These are phyloP conservation scores for Bipolaris oryzae DNA, from an alignment of 2,329 filamentous ascomycete species.

Conservation along the genomic window DNA sequence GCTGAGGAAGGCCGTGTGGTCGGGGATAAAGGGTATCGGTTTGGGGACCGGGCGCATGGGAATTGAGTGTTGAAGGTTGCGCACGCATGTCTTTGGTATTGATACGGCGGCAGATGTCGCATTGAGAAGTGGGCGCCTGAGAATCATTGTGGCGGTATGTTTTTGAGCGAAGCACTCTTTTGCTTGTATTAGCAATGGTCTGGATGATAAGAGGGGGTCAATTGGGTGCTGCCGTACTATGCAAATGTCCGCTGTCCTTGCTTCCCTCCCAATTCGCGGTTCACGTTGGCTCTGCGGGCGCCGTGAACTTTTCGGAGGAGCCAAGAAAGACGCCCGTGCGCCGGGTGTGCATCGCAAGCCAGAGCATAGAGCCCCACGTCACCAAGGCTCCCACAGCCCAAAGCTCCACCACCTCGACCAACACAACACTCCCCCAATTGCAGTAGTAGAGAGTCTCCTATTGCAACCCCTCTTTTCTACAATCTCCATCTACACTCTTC, in stretches of 20 bases:
- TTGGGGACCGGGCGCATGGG: conserved; percentile 61
- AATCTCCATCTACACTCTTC: neutral
- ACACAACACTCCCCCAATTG: conserved; percentile 16
- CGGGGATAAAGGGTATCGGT: conserved; percentile 84
- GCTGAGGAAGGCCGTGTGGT: conserved; percentile 83
- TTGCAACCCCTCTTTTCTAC: conserved; percentile 52
- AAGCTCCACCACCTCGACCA: conserved; percentile 9
- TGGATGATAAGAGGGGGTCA: neutral
- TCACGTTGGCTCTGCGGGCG: conserved; percentile 14
- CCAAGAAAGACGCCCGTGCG: conserved; percentile 32
- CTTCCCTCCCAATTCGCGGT: conserved; percentile 1
- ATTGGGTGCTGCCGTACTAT: neutral
- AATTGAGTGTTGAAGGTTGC: conserved; percentile 49
- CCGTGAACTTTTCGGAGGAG: conserved; percentile 42
- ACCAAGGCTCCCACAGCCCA: conserved; percentile 10
- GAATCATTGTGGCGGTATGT: conserved; percentile 39
- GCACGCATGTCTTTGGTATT: conserved; percentile 38
- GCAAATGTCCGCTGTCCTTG: neutral
- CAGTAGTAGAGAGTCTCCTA: conserved; percentile 97
- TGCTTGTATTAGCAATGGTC: neutral
- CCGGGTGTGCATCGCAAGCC: conserved; percentile 8
- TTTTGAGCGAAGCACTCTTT: neutral
- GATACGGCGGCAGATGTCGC: conserved; percentile 33
- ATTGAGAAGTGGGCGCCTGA: conserved; percentile 43
- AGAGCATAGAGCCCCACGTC: conserved; percentile 11